Percentiles rank a stretch among this genome's conserved stretches.
Evolutionary conservation across 2,329 filamentous ascomycete genomes (phyloP).

Genomic region (Fusarium sulawesiense): DNA sequence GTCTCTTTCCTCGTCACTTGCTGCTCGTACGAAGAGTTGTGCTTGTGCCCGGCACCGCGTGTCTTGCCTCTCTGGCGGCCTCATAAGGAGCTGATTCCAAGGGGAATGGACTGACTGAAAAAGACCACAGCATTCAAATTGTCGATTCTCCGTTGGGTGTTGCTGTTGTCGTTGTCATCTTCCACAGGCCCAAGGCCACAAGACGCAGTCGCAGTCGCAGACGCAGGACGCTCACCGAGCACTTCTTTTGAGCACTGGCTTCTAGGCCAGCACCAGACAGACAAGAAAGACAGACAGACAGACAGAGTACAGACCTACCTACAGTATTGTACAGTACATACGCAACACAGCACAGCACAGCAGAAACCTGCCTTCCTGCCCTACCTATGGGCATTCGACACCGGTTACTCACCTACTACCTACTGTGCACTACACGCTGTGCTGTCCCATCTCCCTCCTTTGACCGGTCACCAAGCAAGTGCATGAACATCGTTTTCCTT

Average conservation of each 20-base stretch:
- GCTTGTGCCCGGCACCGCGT: slow-evolving; percentile 42
- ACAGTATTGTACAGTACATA: slow-evolving; percentile 19
- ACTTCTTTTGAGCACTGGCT: slow-evolving; percentile 24
- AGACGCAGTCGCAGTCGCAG: not conserved
- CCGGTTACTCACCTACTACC: slow-evolving; percentile 18
- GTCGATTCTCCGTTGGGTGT: slow-evolving; percentile 30
- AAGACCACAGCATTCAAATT: slow-evolving; percentile 36
- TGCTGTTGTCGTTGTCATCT: slow-evolving; percentile 23
- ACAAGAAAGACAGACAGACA: not conserved
- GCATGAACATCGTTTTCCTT: slow-evolving; percentile 39
- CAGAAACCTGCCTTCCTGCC: not conserved
- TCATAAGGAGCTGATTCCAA: slow-evolving; percentile 48
- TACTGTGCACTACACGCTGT: slow-evolving; percentile 30
- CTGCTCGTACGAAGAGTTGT: slow-evolving; percentile 38
- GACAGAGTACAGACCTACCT: not conserved
- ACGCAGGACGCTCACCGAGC: slow-evolving; percentile 36
- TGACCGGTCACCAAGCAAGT: slow-evolving; percentile 18
- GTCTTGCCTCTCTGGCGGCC: slow-evolving; percentile 46
- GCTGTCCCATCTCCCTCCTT: slow-evolving; percentile 19
- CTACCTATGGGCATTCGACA: slow-evolving; percentile 32
- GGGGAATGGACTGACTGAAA: slow-evolving; percentile 20
- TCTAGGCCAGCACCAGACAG: slow-evolving; percentile 23
- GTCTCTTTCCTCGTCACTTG: slow-evolving; percentile 43
- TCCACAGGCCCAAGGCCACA: slow-evolving; percentile 16
- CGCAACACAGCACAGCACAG: slow-evolving; percentile 5